Conservation (phyloP, 768 basidiomycete genomes). For the Pleurotus sapidus region DNA sequence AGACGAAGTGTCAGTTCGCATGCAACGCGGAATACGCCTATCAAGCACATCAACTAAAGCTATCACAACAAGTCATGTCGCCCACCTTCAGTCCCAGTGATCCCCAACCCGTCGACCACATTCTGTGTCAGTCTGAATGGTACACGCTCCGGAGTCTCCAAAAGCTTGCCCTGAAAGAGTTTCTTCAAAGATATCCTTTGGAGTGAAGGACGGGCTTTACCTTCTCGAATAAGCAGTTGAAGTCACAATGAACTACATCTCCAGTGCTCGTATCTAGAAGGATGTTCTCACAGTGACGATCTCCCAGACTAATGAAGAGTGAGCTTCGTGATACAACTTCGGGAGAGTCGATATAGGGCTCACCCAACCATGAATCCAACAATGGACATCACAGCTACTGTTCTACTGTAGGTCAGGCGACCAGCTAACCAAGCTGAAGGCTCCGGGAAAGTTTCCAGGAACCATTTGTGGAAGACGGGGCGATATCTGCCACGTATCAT, state of each 20-base stretch:
- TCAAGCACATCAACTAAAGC: too few relatives aligned
- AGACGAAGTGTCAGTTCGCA: conserved; percentile 89
- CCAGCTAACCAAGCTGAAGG: conserved; percentile 92
- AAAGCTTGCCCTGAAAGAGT: conserved; percentile 56
- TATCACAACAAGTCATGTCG: too few relatives aligned
- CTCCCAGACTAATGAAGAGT: conserved; percentile 70
- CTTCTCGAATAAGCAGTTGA: conserved; percentile 97
- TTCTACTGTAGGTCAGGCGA: conserved; percentile 82
- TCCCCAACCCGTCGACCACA: conserved; percentile 86
- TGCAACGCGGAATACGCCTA: conserved; percentile 86
- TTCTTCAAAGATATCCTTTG: not conserved
- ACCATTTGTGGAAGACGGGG: conserved; percentile 97
- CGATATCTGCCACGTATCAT: conserved; percentile 48
- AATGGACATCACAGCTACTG: conserved; percentile 98
- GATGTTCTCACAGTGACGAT: conserved; percentile 96
- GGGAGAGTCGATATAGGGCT: conserved; percentile 15
- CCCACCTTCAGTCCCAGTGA: conserved; percentile 89
- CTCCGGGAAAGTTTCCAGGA: conserved; percentile 94
- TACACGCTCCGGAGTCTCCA: conserved; percentile 88
- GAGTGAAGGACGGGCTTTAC: conserved; percentile 32
- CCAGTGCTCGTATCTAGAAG: conserved; percentile 86
- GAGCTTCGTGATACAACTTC: not conserved
- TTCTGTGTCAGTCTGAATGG: conserved; percentile 96
- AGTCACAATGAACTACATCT: conserved; percentile 94
- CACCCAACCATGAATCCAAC: conserved; percentile 96